These are phyloP conservation scores for Yamadazyma ubonensis DNA, from an alignment of 805 yeast genomes.

Conservation along the genomic window DNA sequence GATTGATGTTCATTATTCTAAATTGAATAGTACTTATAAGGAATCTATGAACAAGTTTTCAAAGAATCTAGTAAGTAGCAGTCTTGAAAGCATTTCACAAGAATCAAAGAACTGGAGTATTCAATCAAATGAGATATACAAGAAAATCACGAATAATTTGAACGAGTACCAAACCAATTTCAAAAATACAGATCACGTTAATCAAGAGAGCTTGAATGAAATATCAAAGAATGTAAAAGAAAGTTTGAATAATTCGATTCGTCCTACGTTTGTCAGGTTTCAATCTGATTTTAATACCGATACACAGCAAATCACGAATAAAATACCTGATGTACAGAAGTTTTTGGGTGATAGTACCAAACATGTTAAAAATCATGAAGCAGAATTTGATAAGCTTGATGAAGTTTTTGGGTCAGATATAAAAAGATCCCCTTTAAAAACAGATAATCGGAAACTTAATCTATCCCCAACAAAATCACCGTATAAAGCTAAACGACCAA, in stretches of 20 bases:
- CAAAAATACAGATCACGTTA: slow-evolving; percentile 6
- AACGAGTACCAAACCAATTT: slow-evolving; percentile 11
- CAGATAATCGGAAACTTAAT: slow-evolving; percentile 6
- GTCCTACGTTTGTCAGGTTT: slow-evolving; percentile 10
- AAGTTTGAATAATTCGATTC: slow-evolving; percentile 8
- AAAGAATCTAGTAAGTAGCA: slow-evolving; percentile 8
- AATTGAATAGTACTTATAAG: slow-evolving; percentile 2
- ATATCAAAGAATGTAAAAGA: slow-evolving; percentile 9
- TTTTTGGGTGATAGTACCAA: not conserved
- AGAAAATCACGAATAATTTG: slow-evolving; percentile 7
- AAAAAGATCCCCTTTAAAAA: slow-evolving; percentile 8
- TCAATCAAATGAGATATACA: slow-evolving; percentile 14
- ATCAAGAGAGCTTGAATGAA: slow-evolving; percentile 9
- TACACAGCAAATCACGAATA: not conserved
- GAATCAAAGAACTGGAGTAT: slow-evolving; percentile 15
- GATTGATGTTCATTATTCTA: not conserved
- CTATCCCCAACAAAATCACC: slow-evolving; percentile 8
- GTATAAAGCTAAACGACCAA: not conserved
- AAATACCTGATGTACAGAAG: slow-evolving; percentile 4
- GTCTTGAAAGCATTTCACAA: slow-evolving; percentile 8
- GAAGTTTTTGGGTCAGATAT: not conserved
- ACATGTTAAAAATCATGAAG: not conserved
- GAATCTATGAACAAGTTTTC: slow-evolving; percentile 8
- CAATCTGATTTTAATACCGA: slow-evolving; percentile 2
- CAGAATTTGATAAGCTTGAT: slow-evolving; percentile 1